phyloP scores from a whole-genome alignment of 352 stramenopile genomes.

The Lagenidium giganteum region DNA sequence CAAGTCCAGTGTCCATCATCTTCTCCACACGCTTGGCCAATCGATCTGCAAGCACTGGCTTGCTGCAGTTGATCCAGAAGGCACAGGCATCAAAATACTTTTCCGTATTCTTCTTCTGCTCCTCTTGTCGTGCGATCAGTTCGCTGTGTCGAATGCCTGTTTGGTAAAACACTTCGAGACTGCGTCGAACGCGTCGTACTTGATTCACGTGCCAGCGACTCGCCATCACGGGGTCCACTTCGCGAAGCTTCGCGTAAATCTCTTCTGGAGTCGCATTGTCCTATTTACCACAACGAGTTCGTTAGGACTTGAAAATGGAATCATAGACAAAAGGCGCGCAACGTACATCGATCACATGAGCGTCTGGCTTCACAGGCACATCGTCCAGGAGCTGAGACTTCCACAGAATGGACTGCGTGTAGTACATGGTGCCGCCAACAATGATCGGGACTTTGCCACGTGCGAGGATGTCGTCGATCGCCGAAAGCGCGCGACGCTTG shows the following conservation, averaged over 20 bases:
- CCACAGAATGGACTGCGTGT: conserved; percentile 89
- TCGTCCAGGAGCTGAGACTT: conserved; percentile 83
- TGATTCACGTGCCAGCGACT: conserved; percentile 81
- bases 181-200: conserved; percentile 80
- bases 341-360: conserved; percentile 14
- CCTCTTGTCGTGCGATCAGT: conserved; percentile 49
- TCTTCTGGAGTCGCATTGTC: conserved; percentile 37
- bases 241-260: conserved; percentile 50
- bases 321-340: neutral
- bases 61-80: conserved; percentile 81
- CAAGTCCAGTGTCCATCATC: conserved; percentile 75
- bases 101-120: conserved; percentile 34
- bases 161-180: conserved; percentile 80
- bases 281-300: conserved; percentile 5
- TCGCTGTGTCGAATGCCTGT: conserved; percentile 76
- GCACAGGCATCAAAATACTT: conserved; percentile 76
- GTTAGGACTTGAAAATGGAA: conserved; percentile 4
- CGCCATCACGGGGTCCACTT: conserved; percentile 83
- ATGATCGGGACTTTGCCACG: conserved; percentile 88
- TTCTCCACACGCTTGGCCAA: conserved; percentile 67
- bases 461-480: conserved; percentile 81
- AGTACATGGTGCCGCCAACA: conserved; percentile 92
- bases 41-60: conserved; percentile 51
- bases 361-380: conserved; percentile 24
- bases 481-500: conserved; percentile 57